These are phyloP conservation scores for Plasmopara halstedii DNA, from an alignment of 352 stramenopile species.

Conservation along the genomic window DNA sequence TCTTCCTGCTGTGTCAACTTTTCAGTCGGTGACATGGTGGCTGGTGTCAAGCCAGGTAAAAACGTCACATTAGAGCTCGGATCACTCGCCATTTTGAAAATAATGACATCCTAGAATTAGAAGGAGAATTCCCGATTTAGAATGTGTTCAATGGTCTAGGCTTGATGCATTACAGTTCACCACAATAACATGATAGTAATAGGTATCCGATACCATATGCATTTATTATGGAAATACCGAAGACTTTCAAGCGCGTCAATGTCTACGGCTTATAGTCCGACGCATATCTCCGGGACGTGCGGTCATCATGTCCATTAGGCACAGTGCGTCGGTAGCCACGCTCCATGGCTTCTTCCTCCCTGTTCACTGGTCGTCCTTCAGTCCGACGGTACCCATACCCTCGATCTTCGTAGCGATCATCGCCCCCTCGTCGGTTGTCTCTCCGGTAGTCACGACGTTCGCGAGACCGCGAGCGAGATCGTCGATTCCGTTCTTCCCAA, in stretches of 20 bases:
- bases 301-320: conserved; percentile 46
- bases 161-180: neutral
- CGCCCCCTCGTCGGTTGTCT: conserved; percentile 11
- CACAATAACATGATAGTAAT: neutral
- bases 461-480: conserved; percentile 15
- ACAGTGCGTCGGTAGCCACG: conserved; percentile 32
- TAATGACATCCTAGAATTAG: neutral
- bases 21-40: conserved; percentile 12
- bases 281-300: conserved; percentile 39
- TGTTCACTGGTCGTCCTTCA: conserved; percentile 16
- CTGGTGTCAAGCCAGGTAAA: conserved; percentile 18
- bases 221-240: neutral
- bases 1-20: conserved; percentile 12
- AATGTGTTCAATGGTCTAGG: too few species aligned
- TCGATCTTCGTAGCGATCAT: conserved; percentile 30
- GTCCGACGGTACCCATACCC: conserved; percentile 20
- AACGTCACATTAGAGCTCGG: conserved; percentile 2
- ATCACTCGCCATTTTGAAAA: conserved; percentile 9
- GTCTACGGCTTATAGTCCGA: conserved; percentile 38
- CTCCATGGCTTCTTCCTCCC: conserved; percentile 23
- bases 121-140: neutral
- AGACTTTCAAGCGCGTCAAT: neutral
- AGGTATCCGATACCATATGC: neutral
- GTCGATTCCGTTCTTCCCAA: conserved; percentile 15
- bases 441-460: conserved; percentile 20